A percentile compares a stretch with the other conserved stretches of the same genome.
Evolutionary conservation across 78 protist genomes (phyloP).

Genomic region (Monocercomonoides exilis): DNA sequence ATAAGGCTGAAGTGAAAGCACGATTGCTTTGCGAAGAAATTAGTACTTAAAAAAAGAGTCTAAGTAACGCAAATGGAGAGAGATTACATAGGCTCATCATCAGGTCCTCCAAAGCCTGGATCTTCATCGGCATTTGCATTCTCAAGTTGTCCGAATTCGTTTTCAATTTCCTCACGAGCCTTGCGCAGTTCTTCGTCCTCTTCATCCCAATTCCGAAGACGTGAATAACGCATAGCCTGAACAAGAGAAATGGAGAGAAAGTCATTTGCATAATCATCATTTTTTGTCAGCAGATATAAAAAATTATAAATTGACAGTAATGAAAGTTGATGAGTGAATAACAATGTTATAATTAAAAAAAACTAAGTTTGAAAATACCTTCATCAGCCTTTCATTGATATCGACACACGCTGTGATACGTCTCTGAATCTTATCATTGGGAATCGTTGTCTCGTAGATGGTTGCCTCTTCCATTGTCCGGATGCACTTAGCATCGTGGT

Average conservation of each 20-base stretch:
- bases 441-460: background rate
- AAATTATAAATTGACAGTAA: too few species aligned
- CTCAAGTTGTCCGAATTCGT: background rate
- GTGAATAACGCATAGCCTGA: background rate
- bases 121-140: background rate
- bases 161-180: background rate
- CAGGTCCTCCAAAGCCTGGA: background rate
- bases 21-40: too few species aligned
- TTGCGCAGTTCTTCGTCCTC: background rate
- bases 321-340: too few species aligned
- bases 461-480: background rate
- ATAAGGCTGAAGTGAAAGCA: too few species aligned
- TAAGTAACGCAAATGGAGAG: too few species aligned
- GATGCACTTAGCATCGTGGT: background rate
- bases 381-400: background rate
- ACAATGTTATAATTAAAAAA: too few species aligned
- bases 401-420: background rate
- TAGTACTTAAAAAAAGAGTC: too few species aligned
- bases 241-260: background rate
- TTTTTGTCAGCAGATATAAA: too few species aligned
- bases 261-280: too few species aligned
- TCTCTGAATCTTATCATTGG: background rate
- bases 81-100: too few species aligned
- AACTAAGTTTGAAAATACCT: background rate
- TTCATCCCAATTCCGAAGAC: background rate